Evolutionary conservation across 2,329 filamentous ascomycete species (phyloP), one percentile per base, ranked within the genome.

Genomic region (Exserohilum turcica): DNA sequence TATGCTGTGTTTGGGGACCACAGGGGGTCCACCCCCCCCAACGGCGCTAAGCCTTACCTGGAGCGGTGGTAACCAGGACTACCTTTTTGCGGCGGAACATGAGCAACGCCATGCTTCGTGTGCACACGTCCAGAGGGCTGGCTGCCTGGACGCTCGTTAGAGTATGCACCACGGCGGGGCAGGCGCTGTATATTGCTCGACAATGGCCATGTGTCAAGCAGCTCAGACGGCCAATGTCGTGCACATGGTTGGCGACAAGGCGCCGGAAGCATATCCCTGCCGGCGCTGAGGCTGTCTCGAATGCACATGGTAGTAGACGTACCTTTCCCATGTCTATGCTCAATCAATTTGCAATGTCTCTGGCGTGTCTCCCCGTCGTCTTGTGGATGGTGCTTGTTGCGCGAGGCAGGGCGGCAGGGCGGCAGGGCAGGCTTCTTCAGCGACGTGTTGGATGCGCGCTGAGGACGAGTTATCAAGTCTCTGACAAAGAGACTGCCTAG

Each of bases 1-100:
- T 64, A 60, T 57, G 56, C 56, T 43, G 52, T 66, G 61, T 66
- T 66, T 60, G 57, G 59, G 55, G 54, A 49, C 19, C 28, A 45
- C 53, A 58, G 43, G 52, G 57, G 55, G n/a, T n/a, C n/a, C n/a
- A n/a, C n/a, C n/a, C 37, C 35, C 42, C 19, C 28, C 27, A 15
- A 3, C 24, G 18, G 31, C 54, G 59, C 59, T 62, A 62, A 42
- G 38, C 43, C 59, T 52, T 53, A 57, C 54, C 59, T 53, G 54
- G 54, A 35, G 43, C 49, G 37, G 46, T 35, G 18, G 53, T 38
- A 33, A 31, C 48, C 47, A 44, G 32, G 44, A 39, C 42, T 47
- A 32, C 54, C 46, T 57, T 54, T 42, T 46, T 60, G 18, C 48
- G 44, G 32, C 49, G 40, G 21, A 57, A 52, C 35, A 44, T 33